phyloP scores from a whole-genome alignment of 139 green algal genomes.

The Ettlia oleoabundans region DNA sequence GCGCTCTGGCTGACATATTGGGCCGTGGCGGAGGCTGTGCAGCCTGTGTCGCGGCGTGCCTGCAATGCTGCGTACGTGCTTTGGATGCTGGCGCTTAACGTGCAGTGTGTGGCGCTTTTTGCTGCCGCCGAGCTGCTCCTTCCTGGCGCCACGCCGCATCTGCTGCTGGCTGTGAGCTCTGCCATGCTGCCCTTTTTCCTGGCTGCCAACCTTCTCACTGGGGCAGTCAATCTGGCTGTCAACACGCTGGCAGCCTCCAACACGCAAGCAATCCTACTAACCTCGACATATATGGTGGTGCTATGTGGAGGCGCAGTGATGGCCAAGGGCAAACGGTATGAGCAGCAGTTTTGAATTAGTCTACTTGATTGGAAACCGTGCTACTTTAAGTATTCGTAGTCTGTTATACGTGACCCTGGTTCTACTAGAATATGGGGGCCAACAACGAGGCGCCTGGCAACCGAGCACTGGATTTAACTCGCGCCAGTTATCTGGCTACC shows the following conservation, averaged over 20 bases:
- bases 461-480: too few relatives aligned
- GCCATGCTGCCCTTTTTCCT: conserved; percentile 79
- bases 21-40: conserved; percentile 10
- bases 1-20: conserved; percentile 46
- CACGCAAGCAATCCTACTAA: conserved; percentile 32
- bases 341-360: too few relatives aligned
- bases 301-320: not conserved
- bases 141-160: not conserved
- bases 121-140: not conserved
- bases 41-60: conserved; percentile 73
- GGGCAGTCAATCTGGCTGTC: conserved; percentile 58
- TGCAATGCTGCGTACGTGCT: conserved; percentile 85
- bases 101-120: conserved; percentile 53
- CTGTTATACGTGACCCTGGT: too few relatives aligned
- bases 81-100: conserved; percentile 70
- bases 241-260: conserved; percentile 64
- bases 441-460: too few relatives aligned
- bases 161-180: conserved; percentile 49
- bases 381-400: too few relatives aligned
- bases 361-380: too few relatives aligned
- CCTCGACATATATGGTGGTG: conserved; percentile 25
- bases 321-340: too few relatives aligned
- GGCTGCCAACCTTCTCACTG: conserved; percentile 82
- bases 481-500: too few relatives aligned
- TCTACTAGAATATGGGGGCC: too few relatives aligned